Evolutionary conservation across 306 rosid genomes (phyloP).

Genomic region (Crotalaria pallida): DNA sequence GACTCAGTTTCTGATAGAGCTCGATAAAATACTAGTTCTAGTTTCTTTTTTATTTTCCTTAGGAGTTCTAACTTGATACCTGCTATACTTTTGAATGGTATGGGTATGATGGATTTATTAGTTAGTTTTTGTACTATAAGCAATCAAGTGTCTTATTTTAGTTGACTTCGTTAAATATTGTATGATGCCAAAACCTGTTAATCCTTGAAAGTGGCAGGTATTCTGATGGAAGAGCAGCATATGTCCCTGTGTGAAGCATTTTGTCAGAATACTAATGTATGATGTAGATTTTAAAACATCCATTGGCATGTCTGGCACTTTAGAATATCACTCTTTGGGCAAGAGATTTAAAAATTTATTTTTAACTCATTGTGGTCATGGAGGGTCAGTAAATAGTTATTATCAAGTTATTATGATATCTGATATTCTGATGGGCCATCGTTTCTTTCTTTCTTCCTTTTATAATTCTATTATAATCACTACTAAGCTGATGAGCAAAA

Average conservation of each 20-base stretch:
- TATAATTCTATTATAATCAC: background rate
- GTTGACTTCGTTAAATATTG: background rate
- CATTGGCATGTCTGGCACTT: background rate
- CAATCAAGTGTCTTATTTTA: background rate
- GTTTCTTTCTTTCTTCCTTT: no score
- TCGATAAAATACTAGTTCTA: background rate
- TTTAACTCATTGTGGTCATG: background rate
- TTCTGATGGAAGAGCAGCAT: slow-evolving; percentile 6
- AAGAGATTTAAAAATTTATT: background rate
- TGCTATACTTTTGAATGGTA: background rate
- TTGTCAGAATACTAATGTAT: background rate
- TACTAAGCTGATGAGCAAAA: background rate
- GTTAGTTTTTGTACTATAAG: background rate
- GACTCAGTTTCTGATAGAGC: background rate
- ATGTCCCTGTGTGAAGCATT: background rate
- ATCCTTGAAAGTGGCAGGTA: background rate
- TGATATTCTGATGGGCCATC: background rate
- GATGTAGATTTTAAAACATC: background rate
- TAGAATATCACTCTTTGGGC: background rate
- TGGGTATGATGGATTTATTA: background rate
- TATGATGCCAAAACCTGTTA: background rate
- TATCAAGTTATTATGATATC: background rate
- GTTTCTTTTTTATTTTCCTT: background rate
- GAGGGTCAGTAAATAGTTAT: background rate
- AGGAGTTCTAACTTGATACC: background rate